Evolutionary conservation across 78 protist species (phyloP), one percentile per base, ranked within the genome.

Genomic region (Guillardia theta): DNA sequence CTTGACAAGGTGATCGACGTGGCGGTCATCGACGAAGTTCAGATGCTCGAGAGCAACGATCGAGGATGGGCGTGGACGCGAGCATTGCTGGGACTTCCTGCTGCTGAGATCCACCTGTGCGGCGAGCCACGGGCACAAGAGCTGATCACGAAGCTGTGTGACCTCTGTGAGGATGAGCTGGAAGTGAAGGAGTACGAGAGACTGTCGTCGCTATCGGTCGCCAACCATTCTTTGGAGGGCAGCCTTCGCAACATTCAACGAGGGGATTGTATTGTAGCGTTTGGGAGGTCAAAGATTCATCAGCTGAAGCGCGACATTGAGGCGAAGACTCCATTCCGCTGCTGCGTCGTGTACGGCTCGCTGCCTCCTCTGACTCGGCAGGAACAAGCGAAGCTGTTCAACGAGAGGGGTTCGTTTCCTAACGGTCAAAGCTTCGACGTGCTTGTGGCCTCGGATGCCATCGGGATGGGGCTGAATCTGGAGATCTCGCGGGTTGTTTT

Each of bases 51-150:
- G 12, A 78, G 48, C 48, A 27, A 12, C 10, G 90, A 78, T 27
- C 87, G 87, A 36, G 98, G 98, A n/a, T 96, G 96, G 95, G 97
- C 98, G 0, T 97, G 98, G 98, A 97, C 98, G 0, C 94, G 97
- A 24, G 98, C 98, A 22, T 64, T 97, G 46, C 94, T 97, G 37
- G 98, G 98, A 24, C 48, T 97, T 21, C 96, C 96, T 5, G 97
- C 98, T 0, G 33, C 44, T 12, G 98, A 97, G 43, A 24, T 97
- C 19, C 98, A 97, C 62, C 54, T 97, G 6, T 96, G 98, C 92
- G 98, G 98, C 4, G 98, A 97, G 24, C 88, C 93, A 46, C 83
- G 83, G 10, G 88, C 97, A 0, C 39, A 96, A 0, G 64, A 95
- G 33, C 76, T 97, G 43, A 58, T 97, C 18, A n/a, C 54, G 27